phyloP scores from a whole-genome alignment of 805 yeast species.

The Isabelozyma gotoi region DNA sequence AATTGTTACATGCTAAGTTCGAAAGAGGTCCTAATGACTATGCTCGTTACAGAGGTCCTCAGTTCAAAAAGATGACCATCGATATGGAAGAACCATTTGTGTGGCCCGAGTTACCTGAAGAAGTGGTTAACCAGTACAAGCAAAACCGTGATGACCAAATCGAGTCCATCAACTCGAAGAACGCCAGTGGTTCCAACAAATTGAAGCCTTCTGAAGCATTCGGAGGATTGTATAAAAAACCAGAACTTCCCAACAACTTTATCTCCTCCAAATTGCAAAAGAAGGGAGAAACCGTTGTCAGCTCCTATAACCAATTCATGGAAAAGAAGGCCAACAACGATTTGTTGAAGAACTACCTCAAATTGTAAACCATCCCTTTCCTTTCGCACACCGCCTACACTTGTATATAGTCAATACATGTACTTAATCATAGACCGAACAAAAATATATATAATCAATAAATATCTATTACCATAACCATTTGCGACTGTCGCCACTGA shows the following conservation, averaged over 20 bases:
- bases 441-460: no score
- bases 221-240: conserved; percentile 63
- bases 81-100: conserved; percentile 95
- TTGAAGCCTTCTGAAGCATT: conserved; percentile 69
- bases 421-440: no score
- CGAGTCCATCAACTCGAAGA: conserved; percentile 51
- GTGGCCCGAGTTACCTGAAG: conserved; percentile 73
- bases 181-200: conserved; percentile 63
- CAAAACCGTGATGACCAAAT: conserved; percentile 48
- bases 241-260: conserved; percentile 38
- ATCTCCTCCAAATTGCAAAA: conserved; percentile 27
- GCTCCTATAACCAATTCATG: conserved; percentile 16
- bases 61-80: conserved; percentile 92
- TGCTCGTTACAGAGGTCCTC: conserved; percentile 76
- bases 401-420: conserved; percentile 2
- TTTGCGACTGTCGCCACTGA: conserved; percentile 8
- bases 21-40: conserved; percentile 50
- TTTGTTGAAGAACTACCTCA: conserved; percentile 28
- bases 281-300: conserved; percentile 19
- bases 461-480: conserved; percentile 19
- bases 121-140: conserved; percentile 25
- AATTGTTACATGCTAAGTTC: conserved; percentile 72
- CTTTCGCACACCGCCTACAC: conserved; percentile 1
- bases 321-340: conserved; percentile 27
- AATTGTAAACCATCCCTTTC: no score